Evolutionary conservation across 78 protist species (phyloP).

Genomic region (Dictyostelium brefeldianum): DNA sequence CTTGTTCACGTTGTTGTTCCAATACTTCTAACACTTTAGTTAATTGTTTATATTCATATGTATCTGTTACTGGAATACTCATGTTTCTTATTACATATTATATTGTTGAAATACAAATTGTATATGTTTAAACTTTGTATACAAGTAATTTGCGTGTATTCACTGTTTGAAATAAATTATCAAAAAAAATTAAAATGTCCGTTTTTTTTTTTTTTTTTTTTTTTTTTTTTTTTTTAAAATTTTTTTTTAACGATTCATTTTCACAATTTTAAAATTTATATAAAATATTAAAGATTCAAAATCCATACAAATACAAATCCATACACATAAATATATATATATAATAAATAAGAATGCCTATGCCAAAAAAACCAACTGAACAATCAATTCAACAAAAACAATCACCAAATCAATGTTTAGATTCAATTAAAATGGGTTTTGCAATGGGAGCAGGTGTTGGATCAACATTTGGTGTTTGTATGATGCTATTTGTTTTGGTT

Average conservation of each 20-base stretch:
- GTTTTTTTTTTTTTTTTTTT: background rate
- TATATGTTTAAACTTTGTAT: too few relatives aligned
- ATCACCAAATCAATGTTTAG: background rate
- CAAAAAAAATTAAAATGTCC: background rate
- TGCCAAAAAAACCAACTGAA: background rate
- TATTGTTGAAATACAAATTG: too few relatives aligned
- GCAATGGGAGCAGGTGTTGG: slow-evolving; percentile 64
- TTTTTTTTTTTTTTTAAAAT: background rate
- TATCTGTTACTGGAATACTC: slow-evolving; percentile 49
- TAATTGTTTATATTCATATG: slow-evolving; percentile 45
- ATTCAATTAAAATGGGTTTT: slow-evolving; percentile 19
- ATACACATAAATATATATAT: too few relatives aligned
- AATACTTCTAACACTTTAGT: slow-evolving; percentile 43
- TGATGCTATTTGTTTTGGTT: background rate
- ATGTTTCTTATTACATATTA: background rate
- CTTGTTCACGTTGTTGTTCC: slow-evolving; percentile 57
- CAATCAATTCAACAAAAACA: background rate
- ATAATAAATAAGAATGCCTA: slow-evolving; percentile 7
- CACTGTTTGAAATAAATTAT: background rate
- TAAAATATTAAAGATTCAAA: background rate
- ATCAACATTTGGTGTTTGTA: slow-evolving; percentile 30
- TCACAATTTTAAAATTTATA: background rate
- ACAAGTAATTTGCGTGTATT: too few relatives aligned
- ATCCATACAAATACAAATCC: background rate
- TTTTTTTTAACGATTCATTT: background rate